A percentile compares a stretch with the other conserved stretches of the same genome.
Conservation (phyloP, 331 rosid species). For the Quercus phellos region DNA sequence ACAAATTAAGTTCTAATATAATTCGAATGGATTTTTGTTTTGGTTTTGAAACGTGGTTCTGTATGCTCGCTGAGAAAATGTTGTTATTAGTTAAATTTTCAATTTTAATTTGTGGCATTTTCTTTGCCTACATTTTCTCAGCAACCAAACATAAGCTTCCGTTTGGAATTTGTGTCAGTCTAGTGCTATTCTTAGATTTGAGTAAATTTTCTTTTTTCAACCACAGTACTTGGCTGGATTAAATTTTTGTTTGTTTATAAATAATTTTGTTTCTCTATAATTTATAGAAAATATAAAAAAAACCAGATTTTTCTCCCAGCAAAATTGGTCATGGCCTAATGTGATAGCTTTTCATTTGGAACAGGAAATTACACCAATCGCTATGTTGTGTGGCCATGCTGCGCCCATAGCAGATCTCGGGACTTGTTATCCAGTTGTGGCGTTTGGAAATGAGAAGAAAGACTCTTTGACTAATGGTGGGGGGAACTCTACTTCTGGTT, state of each 20-base stretch:
- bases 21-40: not conserved
- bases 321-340: not conserved
- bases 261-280: not conserved
- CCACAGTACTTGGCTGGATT: not conserved
- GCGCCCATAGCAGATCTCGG: constrained; percentile 68
- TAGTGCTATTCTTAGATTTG: not conserved
- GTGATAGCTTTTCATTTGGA: not conserved
- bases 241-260: not conserved
- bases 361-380: constrained; percentile 76
- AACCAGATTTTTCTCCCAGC: no score
- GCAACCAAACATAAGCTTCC: not conserved
- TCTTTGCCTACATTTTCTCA: not conserved
- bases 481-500: constrained; percentile 26
- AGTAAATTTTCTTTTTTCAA: not conserved
- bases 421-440: constrained; percentile 54
- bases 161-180: not conserved
- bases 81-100: not conserved
- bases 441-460: constrained; percentile 27
- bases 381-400: constrained; percentile 88
- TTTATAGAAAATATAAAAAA: not conserved
- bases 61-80: not conserved
- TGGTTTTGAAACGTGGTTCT: not conserved
- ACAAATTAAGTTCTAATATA: not conserved
- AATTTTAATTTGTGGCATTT: not conserved
- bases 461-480: constrained; percentile 24